phyloP scores from a whole-genome alignment of 1,139 yeast genomes.

The Meyerozyma carpophila region DNA sequence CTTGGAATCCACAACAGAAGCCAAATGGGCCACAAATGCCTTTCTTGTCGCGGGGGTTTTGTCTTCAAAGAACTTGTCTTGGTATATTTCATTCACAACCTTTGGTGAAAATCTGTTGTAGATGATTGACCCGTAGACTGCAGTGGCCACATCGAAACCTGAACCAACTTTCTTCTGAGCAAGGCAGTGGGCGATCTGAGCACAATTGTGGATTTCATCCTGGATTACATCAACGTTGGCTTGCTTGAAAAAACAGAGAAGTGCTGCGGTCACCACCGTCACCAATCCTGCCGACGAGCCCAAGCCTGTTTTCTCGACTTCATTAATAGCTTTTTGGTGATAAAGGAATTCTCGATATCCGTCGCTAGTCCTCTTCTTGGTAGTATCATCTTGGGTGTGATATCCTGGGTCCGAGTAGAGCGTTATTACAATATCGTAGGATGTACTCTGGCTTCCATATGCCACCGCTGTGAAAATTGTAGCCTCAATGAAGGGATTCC shows the following conservation, averaged over 20 bases:
- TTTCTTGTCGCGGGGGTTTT: background rate
- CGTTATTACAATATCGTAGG: constrained; percentile 42
- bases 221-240: constrained; percentile 11
- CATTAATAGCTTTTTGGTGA: constrained; percentile 55
- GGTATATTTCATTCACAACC: constrained; percentile 40
- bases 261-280: constrained; percentile 69
- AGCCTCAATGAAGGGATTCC: constrained; percentile 75
- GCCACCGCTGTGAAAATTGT: constrained; percentile 51
- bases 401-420: constrained; percentile 85
- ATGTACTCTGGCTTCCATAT: constrained; percentile 27
- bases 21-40: constrained; percentile 16
- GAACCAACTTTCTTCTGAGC: constrained; percentile 96
- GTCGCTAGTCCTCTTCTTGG: constrained; percentile 22
- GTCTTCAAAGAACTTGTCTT: constrained; percentile 6
- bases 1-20: constrained; percentile 36
- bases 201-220: constrained; percentile 61
- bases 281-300: constrained; percentile 96
- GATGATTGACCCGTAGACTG: constrained; percentile 82
- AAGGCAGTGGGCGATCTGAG: constrained; percentile 86
- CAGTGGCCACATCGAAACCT: constrained; percentile 96
- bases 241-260: constrained; percentile 42
- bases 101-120: constrained; percentile 68
- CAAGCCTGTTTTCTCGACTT: constrained; percentile 88
- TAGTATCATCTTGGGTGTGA: constrained; percentile 65
- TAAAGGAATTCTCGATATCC: constrained; percentile 45